Evolutionary conservation across 345 rosid genomes (phyloP), one percentile per base, ranked within the genome.

Genomic region (Melastoma malabathricum): DNA sequence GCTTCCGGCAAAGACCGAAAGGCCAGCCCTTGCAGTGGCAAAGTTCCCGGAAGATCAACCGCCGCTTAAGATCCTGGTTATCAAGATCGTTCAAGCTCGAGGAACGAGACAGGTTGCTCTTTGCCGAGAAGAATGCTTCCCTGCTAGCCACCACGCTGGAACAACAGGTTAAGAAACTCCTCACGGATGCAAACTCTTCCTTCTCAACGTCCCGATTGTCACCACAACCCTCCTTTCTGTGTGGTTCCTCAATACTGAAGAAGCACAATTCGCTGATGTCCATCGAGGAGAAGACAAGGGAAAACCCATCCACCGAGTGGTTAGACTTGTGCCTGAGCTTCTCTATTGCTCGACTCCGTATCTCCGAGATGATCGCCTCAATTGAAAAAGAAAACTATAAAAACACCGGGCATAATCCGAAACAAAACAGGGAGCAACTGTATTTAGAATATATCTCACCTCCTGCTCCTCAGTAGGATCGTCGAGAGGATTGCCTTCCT

Each of bases 1-100:
- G 79, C 68, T 75, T 92, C 77, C 89, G 69, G 77, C 90, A 82
- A 0, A 84, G 73, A 18, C 98, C 96, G 31, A 92, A 84, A 0
- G 94, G 98, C 98, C 95, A 84, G 22, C 98, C 97, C 58, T 84
- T 77, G 17, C 89, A 82, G 43, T 77, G 80, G 46, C 89, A 82
- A 5, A 90, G 55, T 62, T 86, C 83, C 64, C 69, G 65, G 46
- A 90, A 65, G 69, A 82, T 77, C 0, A 84, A 75, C 4, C 73
- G 64, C 63, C 68, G 76, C 31, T 58, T 60, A 25, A 73, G 60
- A 54, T 80, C 81, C 16, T 50, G 71, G 8, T 68, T 15, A 38
- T 74, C 75, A n/a, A 75, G 54, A 60, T 65, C 69, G 1, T 57
- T 63, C 50, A 75, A 63, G 76, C 92, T 86, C 1, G 92, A 78